These are phyloP conservation scores for Acorus calamus DNA, from an alignment of 106 monocot species.

Conservation along the genomic window DNA sequence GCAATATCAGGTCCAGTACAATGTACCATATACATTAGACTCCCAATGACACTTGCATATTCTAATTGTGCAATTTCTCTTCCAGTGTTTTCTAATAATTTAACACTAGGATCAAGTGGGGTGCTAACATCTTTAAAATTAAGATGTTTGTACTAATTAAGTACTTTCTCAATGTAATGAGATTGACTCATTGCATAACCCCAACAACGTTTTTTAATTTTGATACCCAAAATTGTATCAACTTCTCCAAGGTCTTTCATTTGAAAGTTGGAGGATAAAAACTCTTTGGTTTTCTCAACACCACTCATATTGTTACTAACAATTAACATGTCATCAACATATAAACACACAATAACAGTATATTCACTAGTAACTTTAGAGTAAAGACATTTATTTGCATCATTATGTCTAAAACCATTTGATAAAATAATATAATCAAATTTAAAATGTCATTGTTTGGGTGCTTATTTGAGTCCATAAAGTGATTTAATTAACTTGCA, in stretches of 20 bases:
- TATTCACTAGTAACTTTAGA: too few species aligned
- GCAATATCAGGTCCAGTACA: neutral
- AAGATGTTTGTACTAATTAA: too few species aligned
- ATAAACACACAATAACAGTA: neutral
- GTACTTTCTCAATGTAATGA: too few species aligned
- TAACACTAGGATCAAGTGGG: too few species aligned
- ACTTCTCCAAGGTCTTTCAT: neutral
- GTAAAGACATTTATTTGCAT: neutral
- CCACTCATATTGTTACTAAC: neutral
- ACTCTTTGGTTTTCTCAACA: neutral
- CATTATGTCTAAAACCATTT: neutral
- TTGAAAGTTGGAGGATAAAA: neutral
- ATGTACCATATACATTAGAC: neutral
- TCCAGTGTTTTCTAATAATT: too few species aligned
- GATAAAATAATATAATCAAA: neutral
- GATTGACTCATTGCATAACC: too few species aligned
- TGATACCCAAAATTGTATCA: too few species aligned
- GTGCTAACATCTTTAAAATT: too few species aligned
- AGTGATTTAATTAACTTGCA: neutral
- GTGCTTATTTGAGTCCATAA: neutral
- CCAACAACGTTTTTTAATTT: too few species aligned
- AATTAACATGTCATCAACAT: conserved; percentile 8
- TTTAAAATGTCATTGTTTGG: neutral
- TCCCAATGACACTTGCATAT: neutral
- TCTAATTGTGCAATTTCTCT: neutral